Evolutionary conservation across 352 stramenopile species (phyloP), one percentile per base, ranked within the genome.

Genomic region (Globisporangium acanthophoron): DNA sequence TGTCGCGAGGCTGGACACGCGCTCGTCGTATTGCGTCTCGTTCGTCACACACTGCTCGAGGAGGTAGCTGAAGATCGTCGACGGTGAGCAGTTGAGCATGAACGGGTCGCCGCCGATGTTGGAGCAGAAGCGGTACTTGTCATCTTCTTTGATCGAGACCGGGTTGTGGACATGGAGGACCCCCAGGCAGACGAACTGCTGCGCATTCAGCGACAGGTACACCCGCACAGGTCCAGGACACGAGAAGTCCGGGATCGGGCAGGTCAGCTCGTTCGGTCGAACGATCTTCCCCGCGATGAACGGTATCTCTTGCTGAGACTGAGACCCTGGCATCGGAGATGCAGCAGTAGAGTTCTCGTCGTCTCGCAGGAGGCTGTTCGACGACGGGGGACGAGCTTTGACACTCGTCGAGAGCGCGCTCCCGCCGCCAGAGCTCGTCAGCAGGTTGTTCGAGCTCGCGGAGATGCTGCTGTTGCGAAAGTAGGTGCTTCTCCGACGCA

Each of bases 171-270:
- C 71, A 20, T 74, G 54, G 1, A 91, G 33, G 18, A 80, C 73
- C 0, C 80, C 80, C 1, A 91, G 63, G 43, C 62, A 82, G 12
- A 88, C 62, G 20, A 91, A 91, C 58, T 91, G 78, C 65, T 91
- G 80, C 2, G 80, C 70, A 21, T 91, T 91, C 33, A 80, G 71
- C 1, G 80, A 91, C 39, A 91, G 73, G 35, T 72, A 85, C 18
- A 91, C 75, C 16, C 71, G 46, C 5, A 88, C 69, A 6, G 51
- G 40, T 0, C 76, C 76, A 6, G 66, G 50, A 21, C 55, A 62
- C 7, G 66, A 66, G 50, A 89, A 89, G 8, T 88, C 76, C 0
- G 80, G 80, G 11, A 91, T 72, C 3, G 65, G 48, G 35, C 74
- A 86, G 4, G 77, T 76, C 2, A 87, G 39, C 24, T 89, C 78